Evolutionary conservation across 108 stramenopile genomes (phyloP).

Genomic region (Cyclotella cryptica): DNA sequence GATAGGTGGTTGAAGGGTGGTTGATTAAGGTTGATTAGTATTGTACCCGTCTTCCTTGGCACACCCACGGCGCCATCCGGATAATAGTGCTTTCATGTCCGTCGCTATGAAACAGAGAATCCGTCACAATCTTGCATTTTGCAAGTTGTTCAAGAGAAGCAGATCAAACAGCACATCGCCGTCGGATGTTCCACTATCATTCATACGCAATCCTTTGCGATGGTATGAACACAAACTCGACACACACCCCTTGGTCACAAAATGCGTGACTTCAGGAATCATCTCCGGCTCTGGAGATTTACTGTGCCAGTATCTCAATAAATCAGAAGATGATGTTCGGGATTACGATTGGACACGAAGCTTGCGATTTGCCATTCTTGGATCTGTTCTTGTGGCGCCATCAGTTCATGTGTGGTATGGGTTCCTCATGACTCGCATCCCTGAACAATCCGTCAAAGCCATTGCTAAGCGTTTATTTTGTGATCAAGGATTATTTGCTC

Average conservation of each 20-base stretch:
- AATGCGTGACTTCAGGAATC: constrained; percentile 73
- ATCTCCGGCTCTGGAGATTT: constrained; percentile 77
- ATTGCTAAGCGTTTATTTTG: constrained; percentile 60
- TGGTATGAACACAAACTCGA: constrained; percentile 80
- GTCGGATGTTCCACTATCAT: not conserved
- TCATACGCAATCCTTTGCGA: constrained; percentile 17
- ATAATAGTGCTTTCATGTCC: too few species aligned
- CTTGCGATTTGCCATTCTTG: constrained; percentile 67
- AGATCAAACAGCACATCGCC: not conserved
- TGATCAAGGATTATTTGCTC: constrained; percentile 83
- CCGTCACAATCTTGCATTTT: not conserved
- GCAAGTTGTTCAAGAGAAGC: not conserved
- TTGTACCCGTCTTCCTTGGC: too few species aligned
- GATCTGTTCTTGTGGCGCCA: constrained; percentile 84
- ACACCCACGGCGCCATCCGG: too few species aligned
- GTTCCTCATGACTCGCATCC: constrained; percentile 60
- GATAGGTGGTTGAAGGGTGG: too few species aligned
- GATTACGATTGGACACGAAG: constrained; percentile 62
- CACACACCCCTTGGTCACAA: constrained; percentile 76
- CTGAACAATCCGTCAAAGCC: constrained; percentile 47
- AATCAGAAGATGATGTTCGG: not conserved
- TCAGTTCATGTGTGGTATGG: constrained; percentile 81
- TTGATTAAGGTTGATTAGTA: too few species aligned
- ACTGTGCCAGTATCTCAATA: constrained; percentile 63
- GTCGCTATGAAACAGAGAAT: not conserved